These are phyloP conservation scores for Citeromyces siamensis DNA, from an alignment of 1,139 yeast species.

Conservation along the genomic window DNA sequence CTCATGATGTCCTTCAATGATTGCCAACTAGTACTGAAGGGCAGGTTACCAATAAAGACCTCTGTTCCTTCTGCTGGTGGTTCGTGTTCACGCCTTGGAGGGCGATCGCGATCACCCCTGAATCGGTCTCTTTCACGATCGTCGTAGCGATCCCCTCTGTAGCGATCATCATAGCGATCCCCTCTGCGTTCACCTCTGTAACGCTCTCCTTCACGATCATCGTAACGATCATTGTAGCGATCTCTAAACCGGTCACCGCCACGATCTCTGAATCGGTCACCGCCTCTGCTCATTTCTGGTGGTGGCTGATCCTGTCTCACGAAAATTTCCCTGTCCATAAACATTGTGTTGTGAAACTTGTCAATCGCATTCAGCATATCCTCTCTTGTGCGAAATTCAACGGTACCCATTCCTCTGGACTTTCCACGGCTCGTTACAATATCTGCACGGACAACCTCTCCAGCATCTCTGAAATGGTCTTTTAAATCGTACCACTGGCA, in stretches of 20 bases:
- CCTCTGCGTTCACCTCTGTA: constrained; percentile 1
- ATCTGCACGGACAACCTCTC: constrained; percentile 75
- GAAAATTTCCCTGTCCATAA: constrained; percentile 73
- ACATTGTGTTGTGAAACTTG: constrained; percentile 52
- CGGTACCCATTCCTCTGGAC: constrained; percentile 89
- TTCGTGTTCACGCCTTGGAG: constrained; percentile 8
- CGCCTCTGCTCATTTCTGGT: constrained; percentile 26
- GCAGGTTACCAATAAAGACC: constrained; percentile 73
- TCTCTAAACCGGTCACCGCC: constrained; percentile 6
- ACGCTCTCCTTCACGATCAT: constrained; percentile 6
- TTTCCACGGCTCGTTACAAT: constrained; percentile 76
- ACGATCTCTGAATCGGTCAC: constrained; percentile 6
- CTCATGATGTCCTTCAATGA: constrained; percentile 77
- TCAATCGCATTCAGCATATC: constrained; percentile 70
- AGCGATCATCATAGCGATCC: not conserved
- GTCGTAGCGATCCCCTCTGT: constrained; percentile 8
- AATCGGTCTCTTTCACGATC: constrained; percentile 4
- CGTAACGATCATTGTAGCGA: constrained; percentile 4
- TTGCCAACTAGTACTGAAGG: constrained; percentile 75
- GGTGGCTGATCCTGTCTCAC: constrained; percentile 88
- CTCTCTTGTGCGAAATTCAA: constrained; percentile 59
- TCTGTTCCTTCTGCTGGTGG: constrained; percentile 40
- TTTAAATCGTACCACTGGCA: constrained; percentile 47
- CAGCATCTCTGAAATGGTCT: constrained; percentile 47
- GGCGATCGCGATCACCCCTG: constrained; percentile 1